Evolutionary conservation across 202 grass and related monocot species (phyloP), one percentile per base, ranked within the genome.

Genomic region (Elaeis oleifera): DNA sequence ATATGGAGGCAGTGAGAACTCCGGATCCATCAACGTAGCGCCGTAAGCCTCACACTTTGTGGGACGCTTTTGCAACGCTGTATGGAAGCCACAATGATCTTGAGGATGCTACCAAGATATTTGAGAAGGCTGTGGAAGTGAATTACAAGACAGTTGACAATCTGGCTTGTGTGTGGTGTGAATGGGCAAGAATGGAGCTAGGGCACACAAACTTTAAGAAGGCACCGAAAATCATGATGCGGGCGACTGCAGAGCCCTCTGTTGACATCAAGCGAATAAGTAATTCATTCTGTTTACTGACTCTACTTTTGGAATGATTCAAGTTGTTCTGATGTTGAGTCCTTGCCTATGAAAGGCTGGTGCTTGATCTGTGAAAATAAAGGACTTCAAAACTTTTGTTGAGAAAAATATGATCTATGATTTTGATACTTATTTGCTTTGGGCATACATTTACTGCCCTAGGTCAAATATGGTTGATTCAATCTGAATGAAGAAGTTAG

Each of bases 181-280:
- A 97, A 75, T 97, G 88, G 88, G 94, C 85, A 9, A 88, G 92
- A 72, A 89, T 97, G 88, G 84, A 92, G 56, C 68, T 92, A 69
- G 82, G 85, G 27, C 82, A 92, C 66, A 81, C 50, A 48, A 78
- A 92, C 67, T 92, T 97, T 18, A 76, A 75, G 71, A 86, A 81
- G 58, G 94, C 88, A 19, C 87, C 92, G 76, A 82, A 89, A 50
- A 68, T 89, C 50, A 97, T 97, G 94, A 80, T 77, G 51, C 73
- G 84, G 72, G 94, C 94, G 62, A 92, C 94, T 24, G 77, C 88
- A 59, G 94, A 80, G 65, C 94, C 94, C 67, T 92, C 87, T 62
- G 88, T 99, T 3, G 94, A 99, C 74, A 85, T 99, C 71, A 99
- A 99, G 79, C 77, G 94, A 54, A 78, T 82, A 89, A 88, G 94